A percentile compares a stretch with the other conserved stretches of the same genome.
Evolutionary conservation across 495 filamentous ascomycete species (phyloP).

Genomic region (Hyphodiscus hymeniophilus): DNA sequence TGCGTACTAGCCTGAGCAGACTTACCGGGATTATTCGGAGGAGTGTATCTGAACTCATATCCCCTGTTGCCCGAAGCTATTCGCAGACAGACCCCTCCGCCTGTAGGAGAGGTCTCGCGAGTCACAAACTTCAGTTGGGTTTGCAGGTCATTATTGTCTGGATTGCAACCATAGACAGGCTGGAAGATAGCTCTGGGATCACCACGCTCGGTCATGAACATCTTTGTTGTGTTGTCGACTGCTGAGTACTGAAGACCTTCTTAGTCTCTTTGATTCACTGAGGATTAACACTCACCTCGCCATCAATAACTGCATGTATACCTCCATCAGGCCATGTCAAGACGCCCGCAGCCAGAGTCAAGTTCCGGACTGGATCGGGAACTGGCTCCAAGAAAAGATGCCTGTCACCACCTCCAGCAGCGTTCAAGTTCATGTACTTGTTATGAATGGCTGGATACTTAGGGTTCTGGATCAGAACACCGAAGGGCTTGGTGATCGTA

Average conservation of each 20-base stretch:
- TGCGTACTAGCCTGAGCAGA: no score
- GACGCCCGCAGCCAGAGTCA: no score
- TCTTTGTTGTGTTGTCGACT: conserved; percentile 47
- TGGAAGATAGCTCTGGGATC: conserved; percentile 36
- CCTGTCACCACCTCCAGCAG: no score
- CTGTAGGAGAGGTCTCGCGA: conserved; percentile 25
- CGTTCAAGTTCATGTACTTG: conserved; percentile 42
- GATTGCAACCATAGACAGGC: conserved; percentile 41
- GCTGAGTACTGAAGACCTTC: no score
- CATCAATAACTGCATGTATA: conserved; percentile 39
- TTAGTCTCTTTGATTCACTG: no score
- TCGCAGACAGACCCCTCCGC: conserved; percentile 37
- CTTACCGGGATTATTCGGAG: conserved; percentile 36
- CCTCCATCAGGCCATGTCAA: no score
- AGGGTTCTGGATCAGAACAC: conserved; percentile 40
- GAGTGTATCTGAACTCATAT: conserved; percentile 39
- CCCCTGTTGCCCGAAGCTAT: conserved; percentile 21
- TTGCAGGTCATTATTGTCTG: conserved; percentile 36
- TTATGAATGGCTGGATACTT: conserved; percentile 40
- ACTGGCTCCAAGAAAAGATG: no score
- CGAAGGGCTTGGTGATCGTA: conserved; percentile 35
- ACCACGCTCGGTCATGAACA: conserved; percentile 45
- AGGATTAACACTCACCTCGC: conserved; percentile 39
- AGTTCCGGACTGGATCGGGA: no score
- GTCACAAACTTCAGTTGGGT: conserved; percentile 32